Evolutionary conservation across 768 basidiomycete species (phyloP), one percentile per base, ranked within the genome.

Genomic region (Cytidiella melzeri): DNA sequence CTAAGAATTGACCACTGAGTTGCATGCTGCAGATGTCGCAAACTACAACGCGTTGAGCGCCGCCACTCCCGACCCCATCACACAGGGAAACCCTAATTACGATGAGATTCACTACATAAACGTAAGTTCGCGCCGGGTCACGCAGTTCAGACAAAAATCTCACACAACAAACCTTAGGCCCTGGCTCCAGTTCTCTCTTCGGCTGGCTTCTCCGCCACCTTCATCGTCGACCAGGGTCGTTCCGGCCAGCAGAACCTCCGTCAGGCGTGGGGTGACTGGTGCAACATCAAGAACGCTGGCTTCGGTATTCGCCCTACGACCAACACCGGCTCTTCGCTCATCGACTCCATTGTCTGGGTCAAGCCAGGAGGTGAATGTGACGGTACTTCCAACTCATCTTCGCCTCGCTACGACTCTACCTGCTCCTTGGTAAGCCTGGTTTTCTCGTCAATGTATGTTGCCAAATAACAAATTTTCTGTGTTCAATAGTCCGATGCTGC

Each of bases 281-380:
- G 81, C 73, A 84, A 84, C 61, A 76, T 84, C 60, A 73, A 75
- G 58, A 73, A 73, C 56, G 76, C 81, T 47, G 82, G 81, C 50
- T 83, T 81, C 63, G 81, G 81, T 49, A 73, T 67, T 40, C 79
- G 69, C 47, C 80, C 80, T 26, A 81, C 81, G 34, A 68, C 68
- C 47, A 74, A 66, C 71, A 81, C 80, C 19, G 75, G 76, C 30
- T 73, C 71, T 40, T 62, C 69, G 43, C 67, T 75, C 56, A 76
- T 82, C 52, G 81, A 83, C 59, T 66, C 80, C 42, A 76, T 82
- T 59, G 78, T 80, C 52, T 83, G 80, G 80, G 73, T 79, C 56
- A 83, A 83, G 69, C 80, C 81, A 34, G 80, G 80, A 72, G 80
- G 81, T 57, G 80, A 82, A 66, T 78, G 73, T 54, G 81, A 82